These are phyloP conservation scores for Sporobolomyces pararoseus DNA, from an alignment of 768 basidiomycete species.

Conservation along the genomic window DNA sequence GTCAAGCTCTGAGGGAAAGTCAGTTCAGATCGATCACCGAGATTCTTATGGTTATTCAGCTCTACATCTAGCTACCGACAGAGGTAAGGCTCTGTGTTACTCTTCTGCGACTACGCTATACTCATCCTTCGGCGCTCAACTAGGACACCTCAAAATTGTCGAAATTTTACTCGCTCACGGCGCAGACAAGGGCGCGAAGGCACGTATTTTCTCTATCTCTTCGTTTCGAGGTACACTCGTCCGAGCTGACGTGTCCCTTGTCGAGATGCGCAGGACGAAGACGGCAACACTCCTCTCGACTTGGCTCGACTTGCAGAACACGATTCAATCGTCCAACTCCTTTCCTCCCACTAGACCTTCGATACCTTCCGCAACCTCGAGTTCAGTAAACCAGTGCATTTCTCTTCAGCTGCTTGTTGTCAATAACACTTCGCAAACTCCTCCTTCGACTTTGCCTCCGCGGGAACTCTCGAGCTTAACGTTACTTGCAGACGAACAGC, in stretches of 20 bases:
- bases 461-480: no score
- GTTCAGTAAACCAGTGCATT: no score
- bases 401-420: no score
- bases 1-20: background rate
- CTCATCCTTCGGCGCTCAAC: no score
- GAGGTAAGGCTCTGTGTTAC: conserved; percentile 19
- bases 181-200: conserved; percentile 3
- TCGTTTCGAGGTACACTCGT: background rate
- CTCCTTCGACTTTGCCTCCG: no score
- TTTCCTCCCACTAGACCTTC: conserved; percentile 7
- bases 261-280: conserved; percentile 33
- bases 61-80: conserved; percentile 32
- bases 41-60: conserved; percentile 34
- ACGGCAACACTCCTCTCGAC: conserved; percentile 35
- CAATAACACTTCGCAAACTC: no score
- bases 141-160: conserved; percentile 16
- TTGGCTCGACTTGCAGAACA: conserved; percentile 36
- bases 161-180: conserved; percentile 16
- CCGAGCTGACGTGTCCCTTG: background rate
- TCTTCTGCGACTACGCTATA: no score
- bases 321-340: conserved; percentile 24
- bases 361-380: no score
- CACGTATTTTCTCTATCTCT: background rate
- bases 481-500: no score
- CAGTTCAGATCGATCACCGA: conserved; percentile 19